A percentile compares a stretch with the other conserved stretches of the same genome.
Evolutionary conservation across 352 stramenopile genomes (phyloP).

Genomic region (Pythium monospermum): DNA sequence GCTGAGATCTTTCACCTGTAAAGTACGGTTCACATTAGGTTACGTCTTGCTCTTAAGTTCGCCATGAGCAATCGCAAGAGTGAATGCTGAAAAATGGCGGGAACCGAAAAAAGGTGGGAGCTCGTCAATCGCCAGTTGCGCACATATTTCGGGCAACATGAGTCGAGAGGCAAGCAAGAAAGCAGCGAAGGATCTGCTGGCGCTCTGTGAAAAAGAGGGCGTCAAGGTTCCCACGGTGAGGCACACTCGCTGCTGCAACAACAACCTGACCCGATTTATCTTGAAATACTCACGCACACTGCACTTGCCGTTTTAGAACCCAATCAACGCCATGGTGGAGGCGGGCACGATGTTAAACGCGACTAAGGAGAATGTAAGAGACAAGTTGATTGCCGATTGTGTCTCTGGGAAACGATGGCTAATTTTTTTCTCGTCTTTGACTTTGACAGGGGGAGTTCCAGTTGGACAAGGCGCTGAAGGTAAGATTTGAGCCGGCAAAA

Average conservation of each 20-base stretch:
- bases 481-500: conserved; percentile 2
- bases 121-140: background rate
- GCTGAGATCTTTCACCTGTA: no score
- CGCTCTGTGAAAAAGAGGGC: conserved; percentile 67
- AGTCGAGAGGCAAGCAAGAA: conserved; percentile 48
- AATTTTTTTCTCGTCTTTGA: background rate
- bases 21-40: no score
- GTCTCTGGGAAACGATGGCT: background rate
- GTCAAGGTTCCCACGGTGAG: conserved; percentile 76
- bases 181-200: conserved; percentile 75
- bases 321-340: conserved; percentile 75
- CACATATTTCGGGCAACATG: conserved; percentile 9
- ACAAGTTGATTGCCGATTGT: background rate
- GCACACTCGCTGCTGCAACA: no score
- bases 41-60: no score
- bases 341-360: conserved; percentile 83
- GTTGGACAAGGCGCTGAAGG: conserved; percentile 60
- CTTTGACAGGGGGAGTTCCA: conserved; percentile 58
- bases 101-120: no score
- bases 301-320: conserved; percentile 43
- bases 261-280: no score
- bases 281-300: no score
- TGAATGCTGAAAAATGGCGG: no score
- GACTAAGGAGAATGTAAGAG: conserved; percentile 64
- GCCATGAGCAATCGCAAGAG: no score